Conservation (phyloP, 2,329 filamentous ascomycete species). For the Fusarium temperatum region DNA sequence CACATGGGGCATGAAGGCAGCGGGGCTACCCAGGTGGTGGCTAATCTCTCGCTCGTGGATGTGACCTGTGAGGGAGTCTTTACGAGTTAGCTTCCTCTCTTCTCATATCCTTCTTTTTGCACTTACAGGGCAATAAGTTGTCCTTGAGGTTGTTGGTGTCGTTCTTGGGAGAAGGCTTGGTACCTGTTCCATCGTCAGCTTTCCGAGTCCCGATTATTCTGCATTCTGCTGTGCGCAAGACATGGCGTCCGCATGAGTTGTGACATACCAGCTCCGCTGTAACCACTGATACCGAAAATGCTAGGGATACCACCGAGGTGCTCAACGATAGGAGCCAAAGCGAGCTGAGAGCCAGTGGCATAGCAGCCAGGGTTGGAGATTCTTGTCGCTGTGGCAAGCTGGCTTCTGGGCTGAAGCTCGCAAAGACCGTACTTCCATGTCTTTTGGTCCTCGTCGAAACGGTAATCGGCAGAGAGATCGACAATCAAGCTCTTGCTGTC, state of each 20-base stretch:
- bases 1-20: constrained; percentile 93
- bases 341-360: constrained; percentile 90
- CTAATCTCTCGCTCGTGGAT: constrained; percentile 95
- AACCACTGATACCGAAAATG: constrained; percentile 91
- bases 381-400: constrained; percentile 79
- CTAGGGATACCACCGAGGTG: constrained; percentile 81
- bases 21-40: constrained; percentile 74
- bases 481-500: constrained; percentile 83
- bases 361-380: constrained; percentile 97
- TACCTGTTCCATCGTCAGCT: constrained; percentile 80
- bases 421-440: constrained; percentile 83
- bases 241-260: not conserved
- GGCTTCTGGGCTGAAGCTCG: constrained; percentile 76
- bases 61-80: constrained; percentile 73
- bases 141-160: constrained; percentile 82
- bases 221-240: not conserved
- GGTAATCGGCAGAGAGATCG: constrained; percentile 96
- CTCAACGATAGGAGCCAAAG: constrained; percentile 82
- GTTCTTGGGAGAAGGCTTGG: constrained; percentile 91
- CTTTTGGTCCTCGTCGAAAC: constrained; percentile 69
- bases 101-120: constrained; percentile 46
- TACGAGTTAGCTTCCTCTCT: not conserved
- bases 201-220: not conserved
- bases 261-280: constrained; percentile 77
- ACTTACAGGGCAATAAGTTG: constrained; percentile 80